A percentile compares a stretch with the other conserved stretches of the same genome.
phyloP scores from a whole-genome alignment of 495 filamentous ascomycete genomes.

The Penicillium goetzii region DNA sequence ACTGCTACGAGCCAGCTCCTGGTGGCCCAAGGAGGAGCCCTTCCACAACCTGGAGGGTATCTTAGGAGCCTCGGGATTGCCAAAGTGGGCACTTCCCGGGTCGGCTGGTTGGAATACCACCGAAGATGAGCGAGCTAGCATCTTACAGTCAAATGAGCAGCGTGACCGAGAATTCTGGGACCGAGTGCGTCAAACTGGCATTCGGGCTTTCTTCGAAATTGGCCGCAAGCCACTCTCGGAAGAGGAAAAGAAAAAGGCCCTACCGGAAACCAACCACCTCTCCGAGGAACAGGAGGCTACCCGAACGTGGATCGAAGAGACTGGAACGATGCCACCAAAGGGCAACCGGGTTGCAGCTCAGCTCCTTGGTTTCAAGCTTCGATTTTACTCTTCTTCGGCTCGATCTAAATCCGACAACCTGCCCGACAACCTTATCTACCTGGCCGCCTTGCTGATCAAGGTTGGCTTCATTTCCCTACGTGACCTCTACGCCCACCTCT shows the following conservation, averaged over 20 bases:
- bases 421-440: slow-evolving; percentile 88
- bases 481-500: slow-evolving; percentile 91
- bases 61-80: slow-evolving; percentile 59
- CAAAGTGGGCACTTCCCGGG: slow-evolving; percentile 78
- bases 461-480: slow-evolving; percentile 95
- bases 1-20: slow-evolving; percentile 85
- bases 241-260: slow-evolving; percentile 47
- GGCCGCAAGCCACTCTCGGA: slow-evolving; percentile 62
- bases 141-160: slow-evolving; percentile 53
- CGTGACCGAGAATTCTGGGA: slow-evolving; percentile 84
- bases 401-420: slow-evolving; percentile 69
- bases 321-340: slow-evolving; percentile 76
- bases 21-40: slow-evolving; percentile 80
- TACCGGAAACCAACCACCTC: slow-evolving; percentile 46
- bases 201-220: slow-evolving; percentile 86
- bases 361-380: slow-evolving; percentile 94
- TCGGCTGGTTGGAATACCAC: slow-evolving; percentile 58
- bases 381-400: slow-evolving; percentile 83
- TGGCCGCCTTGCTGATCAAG: slow-evolving; percentile 91
- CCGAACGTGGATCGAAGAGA: slow-evolving; percentile 73
- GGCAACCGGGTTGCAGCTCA: slow-evolving; percentile 93
- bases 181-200: slow-evolving; percentile 71
- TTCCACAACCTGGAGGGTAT: slow-evolving; percentile 35
- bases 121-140: slow-evolving; percentile 65
- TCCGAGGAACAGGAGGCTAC: slow-evolving; percentile 56